Evolutionary conservation across 176 grass and related monocot species (phyloP), one percentile per base, ranked within the genome.

Genomic region (Stipa capillata): DNA sequence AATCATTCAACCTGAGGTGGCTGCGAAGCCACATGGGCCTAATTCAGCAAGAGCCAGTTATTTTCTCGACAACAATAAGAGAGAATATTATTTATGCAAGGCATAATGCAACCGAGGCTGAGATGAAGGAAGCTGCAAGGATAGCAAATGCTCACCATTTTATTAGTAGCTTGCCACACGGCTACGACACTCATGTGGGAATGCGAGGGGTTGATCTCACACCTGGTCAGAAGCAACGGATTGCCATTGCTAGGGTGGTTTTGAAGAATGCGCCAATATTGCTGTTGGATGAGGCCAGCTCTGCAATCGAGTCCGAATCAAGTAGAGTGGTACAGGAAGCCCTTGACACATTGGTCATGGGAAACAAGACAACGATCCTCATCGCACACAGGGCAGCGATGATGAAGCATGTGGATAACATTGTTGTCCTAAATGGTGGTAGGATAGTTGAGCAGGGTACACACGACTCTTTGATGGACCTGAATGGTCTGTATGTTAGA

Each of bases 61-160:
- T 99, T 74, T 99, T 99, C 86, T 99, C 97, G 15, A 95, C 97
- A 13, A 99, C 97, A 29, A 99, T 99, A 84, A 92, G 92, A 87
- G 97, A 99, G 62, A 99, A 95, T 62, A 96, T 99, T 50, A 99
- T 99, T 17, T 99, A 99, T 86, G 97, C 97, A 31, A 83, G 97
- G 77, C 97, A 99, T 75, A 99, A 95, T 37, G 97, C 97, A 56
- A 95, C 97, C n/a, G 97, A 99, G 50, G 90, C 92, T 61, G 97
- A 99, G 84, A 85, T 95, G 16, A 99, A 99, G 79, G 97, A 95
- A 77, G 97, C 92, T 50, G 97, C 97, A 6, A 89, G 92, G 71
- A 99, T 99, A 89, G 92, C 97, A 47, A 99, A 99, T 73, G 97
- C 97, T 41, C 97, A 99, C 33, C 97, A 99, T 89, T 99, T 99